A percentile compares a stretch with the other conserved stretches of the same genome.
phyloP scores from a whole-genome alignment of 2,329 filamentous ascomycete genomes.

The Aspergillus candidus region DNA sequence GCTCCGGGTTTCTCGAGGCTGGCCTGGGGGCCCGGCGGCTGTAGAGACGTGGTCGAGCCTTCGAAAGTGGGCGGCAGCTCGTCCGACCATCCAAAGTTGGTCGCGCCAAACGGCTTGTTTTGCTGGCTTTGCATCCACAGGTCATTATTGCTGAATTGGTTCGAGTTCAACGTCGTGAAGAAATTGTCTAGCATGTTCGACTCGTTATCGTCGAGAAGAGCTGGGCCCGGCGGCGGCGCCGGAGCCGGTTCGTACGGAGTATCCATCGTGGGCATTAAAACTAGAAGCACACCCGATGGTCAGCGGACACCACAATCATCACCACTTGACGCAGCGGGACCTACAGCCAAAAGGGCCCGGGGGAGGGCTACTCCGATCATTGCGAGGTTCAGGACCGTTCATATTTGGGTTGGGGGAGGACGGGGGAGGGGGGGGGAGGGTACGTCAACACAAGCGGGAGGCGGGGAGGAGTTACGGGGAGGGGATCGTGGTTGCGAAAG shows the following conservation, averaged over 20 bases:
- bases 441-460: not conserved
- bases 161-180: constrained; percentile 38
- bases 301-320: not conserved
- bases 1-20: constrained; percentile 21
- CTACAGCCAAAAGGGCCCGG: constrained; percentile 63
- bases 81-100: constrained; percentile 34
- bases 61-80: constrained; percentile 61
- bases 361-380: constrained; percentile 46
- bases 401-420: constrained; percentile 16
- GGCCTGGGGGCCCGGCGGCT: constrained; percentile 37
- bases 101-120: constrained; percentile 22
- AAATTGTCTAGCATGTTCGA: constrained; percentile 51
- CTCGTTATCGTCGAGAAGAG: constrained; percentile 56
- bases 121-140: constrained; percentile 30
- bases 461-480: constrained; percentile 1
- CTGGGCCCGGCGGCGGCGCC: constrained; percentile 58
- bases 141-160: constrained; percentile 33
- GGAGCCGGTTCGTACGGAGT: constrained; percentile 47
- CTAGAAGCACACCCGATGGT: no score
- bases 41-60: constrained; percentile 58
- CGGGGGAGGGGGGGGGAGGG: not conserved
- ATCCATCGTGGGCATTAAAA: constrained; percentile 25
- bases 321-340: constrained; percentile 28
- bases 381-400: constrained; percentile 24
- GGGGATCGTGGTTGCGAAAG: no score